A percentile compares a stretch with the other conserved stretches of the same genome.
Conservation (phyloP, 192 early-diverging fungal species). For the Umbelopsis sp. region DNA sequence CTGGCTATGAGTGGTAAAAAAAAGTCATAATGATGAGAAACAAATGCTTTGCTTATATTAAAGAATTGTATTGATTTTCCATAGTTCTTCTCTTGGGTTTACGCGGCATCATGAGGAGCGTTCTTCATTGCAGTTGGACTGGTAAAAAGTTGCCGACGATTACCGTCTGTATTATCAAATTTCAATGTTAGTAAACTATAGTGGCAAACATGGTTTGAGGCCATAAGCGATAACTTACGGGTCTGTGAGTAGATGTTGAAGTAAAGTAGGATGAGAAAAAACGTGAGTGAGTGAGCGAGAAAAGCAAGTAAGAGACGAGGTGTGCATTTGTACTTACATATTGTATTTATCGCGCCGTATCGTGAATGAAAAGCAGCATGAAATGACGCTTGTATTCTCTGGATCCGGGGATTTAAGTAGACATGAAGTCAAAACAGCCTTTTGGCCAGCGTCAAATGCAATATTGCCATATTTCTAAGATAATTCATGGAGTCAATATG, state of each 20-base stretch:
- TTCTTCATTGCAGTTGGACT: slow-evolving; percentile 38
- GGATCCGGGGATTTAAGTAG: slow-evolving; percentile 65
- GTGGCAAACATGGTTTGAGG: background rate
- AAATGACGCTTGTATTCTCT: slow-evolving; percentile 53
- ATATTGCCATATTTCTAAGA: slow-evolving; percentile 91
- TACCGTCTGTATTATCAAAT: slow-evolving; percentile 37
- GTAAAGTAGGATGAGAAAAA: background rate
- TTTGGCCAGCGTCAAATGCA: slow-evolving; percentile 95
- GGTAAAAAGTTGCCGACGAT: slow-evolving; percentile 77
- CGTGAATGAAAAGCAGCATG: slow-evolving; percentile 96
- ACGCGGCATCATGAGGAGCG: too few relatives aligned
- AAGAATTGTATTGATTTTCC: too few relatives aligned
- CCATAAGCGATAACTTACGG: slow-evolving; percentile 21
- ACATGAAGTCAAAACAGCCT: slow-evolving; percentile 94
- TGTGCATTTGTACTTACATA: slow-evolving; percentile 46
- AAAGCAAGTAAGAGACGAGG: background rate
- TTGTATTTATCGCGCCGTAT: slow-evolving; percentile 94
- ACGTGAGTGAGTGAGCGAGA: background rate
- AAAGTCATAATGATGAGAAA: too few relatives aligned
- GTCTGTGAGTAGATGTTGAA: background rate
- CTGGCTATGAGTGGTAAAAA: too few relatives aligned
- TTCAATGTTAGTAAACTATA: background rate
- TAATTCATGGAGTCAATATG: background rate
- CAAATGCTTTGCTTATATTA: too few relatives aligned
- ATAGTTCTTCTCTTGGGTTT: background rate